Conservation (phyloP, 1,284 basidiomycete species). For the Gymnopus androsaceus region DNA sequence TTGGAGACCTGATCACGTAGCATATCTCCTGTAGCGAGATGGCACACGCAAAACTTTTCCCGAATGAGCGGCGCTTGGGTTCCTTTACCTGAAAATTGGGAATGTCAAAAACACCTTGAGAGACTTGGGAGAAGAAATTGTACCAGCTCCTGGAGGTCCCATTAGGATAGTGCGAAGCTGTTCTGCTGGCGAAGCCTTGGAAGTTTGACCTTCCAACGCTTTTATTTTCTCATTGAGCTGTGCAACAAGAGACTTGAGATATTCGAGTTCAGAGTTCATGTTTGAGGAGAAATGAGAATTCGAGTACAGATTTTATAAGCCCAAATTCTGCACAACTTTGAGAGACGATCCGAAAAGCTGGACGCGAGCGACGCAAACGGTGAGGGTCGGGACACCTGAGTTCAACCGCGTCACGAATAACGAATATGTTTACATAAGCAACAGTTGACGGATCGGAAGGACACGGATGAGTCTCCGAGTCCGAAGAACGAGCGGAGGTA, state of each 20-base stretch:
- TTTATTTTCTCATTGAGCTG: slow-evolving; percentile 84
- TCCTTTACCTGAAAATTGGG: slow-evolving; percentile 77
- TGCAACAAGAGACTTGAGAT: slow-evolving; percentile 84
- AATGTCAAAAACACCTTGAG: neutral
- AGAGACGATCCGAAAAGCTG: neutral
- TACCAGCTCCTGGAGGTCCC: slow-evolving; percentile 95
- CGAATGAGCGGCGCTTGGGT: slow-evolving; percentile 96
- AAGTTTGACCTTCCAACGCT: slow-evolving; percentile 63
- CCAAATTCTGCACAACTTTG: neutral
- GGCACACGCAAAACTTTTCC: slow-evolving; percentile 94
- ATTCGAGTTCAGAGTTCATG: slow-evolving; percentile 65
- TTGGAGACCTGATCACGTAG: slow-evolving; percentile 89
- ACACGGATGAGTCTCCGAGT: too few species aligned
- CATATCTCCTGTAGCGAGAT: slow-evolving; percentile 98
- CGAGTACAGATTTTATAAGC: neutral
- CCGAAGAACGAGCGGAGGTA: too few species aligned
- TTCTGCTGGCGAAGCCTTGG: slow-evolving; percentile 56
- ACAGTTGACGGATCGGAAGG: neutral
- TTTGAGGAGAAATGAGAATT: neutral
- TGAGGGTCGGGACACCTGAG: neutral
- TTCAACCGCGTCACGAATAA: neutral
- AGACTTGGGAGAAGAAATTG: slow-evolving; percentile 29
- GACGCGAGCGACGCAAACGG: neutral
- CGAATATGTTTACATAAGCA: neutral
- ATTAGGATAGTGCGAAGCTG: slow-evolving; percentile 90